Evolutionary conservation across 768 basidiomycete species (phyloP).

Genomic region (Fistulinella prunicolor): DNA sequence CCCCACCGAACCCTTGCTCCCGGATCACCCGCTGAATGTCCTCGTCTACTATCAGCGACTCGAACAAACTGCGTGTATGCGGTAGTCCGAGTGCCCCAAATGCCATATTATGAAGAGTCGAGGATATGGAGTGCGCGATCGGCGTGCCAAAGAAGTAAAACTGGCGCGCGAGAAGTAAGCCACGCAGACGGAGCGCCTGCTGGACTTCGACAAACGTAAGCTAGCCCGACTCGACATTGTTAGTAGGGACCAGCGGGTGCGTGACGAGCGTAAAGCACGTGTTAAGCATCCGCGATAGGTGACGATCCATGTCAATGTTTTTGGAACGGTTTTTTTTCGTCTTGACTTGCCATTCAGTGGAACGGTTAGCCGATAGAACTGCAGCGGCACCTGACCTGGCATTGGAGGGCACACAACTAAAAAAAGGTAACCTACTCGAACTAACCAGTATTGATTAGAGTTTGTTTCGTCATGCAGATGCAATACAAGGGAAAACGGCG

Average conservation of each 20-base stretch:
- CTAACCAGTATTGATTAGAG: too few species aligned
- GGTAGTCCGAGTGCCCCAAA: slow-evolving; percentile 82
- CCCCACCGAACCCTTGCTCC: slow-evolving; percentile 83
- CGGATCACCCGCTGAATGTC: slow-evolving; percentile 61
- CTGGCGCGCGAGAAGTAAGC: slow-evolving; percentile 65
- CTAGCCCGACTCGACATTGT: slow-evolving; percentile 93
- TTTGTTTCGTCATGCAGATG: too few species aligned
- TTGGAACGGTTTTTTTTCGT: too few species aligned
- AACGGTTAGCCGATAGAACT: too few species aligned
- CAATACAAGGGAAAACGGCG: too few species aligned
- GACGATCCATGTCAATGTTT: slow-evolving; percentile 90
- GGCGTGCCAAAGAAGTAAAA: slow-evolving; percentile 92
- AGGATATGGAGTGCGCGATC: slow-evolving; percentile 87
- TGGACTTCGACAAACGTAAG: slow-evolving; percentile 87
- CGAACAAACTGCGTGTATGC: slow-evolving; percentile 74
- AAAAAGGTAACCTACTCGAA: too few species aligned
- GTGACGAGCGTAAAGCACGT: slow-evolving; percentile 85
- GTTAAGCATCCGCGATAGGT: slow-evolving; percentile 88
- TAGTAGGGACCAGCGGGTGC: too few species aligned
- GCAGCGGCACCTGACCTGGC: too few species aligned
- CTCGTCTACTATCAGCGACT: slow-evolving; percentile 65
- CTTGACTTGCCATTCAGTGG: too few species aligned
- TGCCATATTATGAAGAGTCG: slow-evolving; percentile 88
- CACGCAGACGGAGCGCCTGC: slow-evolving; percentile 73
- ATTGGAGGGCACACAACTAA: too few species aligned